Conservation (phyloP, 805 yeast genomes). For the Starmerella bacillaris region DNA sequence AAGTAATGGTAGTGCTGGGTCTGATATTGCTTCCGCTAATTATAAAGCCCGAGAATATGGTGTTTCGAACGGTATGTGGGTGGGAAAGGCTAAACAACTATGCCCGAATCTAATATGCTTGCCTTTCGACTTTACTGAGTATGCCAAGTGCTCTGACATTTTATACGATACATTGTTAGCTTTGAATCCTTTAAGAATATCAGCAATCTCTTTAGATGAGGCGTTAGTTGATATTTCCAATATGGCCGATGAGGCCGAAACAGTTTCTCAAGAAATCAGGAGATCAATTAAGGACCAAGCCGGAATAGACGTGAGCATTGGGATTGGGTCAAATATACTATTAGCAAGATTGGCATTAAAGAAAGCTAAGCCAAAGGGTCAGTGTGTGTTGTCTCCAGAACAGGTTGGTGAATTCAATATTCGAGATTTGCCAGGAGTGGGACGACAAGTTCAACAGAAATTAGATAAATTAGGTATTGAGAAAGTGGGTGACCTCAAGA, state of each 20-base stretch:
- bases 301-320: slow-evolving; percentile 58
- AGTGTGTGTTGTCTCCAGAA: slow-evolving; percentile 23
- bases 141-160: slow-evolving; percentile 43
- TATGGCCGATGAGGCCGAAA: slow-evolving; percentile 4
- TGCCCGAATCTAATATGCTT: slow-evolving; percentile 53
- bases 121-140: slow-evolving; percentile 56
- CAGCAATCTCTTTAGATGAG: slow-evolving; percentile 86
- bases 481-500: slow-evolving; percentile 27
- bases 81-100: slow-evolving; percentile 38
- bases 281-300: slow-evolving; percentile 24
- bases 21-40: slow-evolving; percentile 86
- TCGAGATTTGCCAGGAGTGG: slow-evolving; percentile 29
- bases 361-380: slow-evolving; percentile 68
- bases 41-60: slow-evolving; percentile 71
- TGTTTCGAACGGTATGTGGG: slow-evolving; percentile 82
- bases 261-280: slow-evolving; percentile 16
- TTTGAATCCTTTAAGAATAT: slow-evolving; percentile 29
- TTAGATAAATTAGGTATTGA: slow-evolving; percentile 23
- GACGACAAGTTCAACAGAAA: slow-evolving; percentile 28
- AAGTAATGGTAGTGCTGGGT: slow-evolving; percentile 29
- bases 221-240: slow-evolving; percentile 55
- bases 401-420: slow-evolving; percentile 17
- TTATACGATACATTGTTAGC: slow-evolving; percentile 45
- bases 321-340: slow-evolving; percentile 55
- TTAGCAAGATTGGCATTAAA: slow-evolving; percentile 58